Conservation (phyloP, 164 flowering plant species). For the Cinnamomum micranthum region DNA sequence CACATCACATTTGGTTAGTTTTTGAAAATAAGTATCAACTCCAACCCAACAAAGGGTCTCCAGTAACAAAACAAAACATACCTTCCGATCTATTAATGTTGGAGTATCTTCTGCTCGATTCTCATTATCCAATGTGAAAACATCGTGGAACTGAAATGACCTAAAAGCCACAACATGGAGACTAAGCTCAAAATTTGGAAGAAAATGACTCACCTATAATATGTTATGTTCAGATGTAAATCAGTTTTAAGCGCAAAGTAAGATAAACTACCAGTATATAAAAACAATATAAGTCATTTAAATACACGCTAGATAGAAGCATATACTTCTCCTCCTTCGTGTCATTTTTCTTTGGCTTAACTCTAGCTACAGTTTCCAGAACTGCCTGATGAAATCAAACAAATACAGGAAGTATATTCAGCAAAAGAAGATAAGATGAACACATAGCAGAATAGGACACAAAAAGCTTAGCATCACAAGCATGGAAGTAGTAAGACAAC, state of each 20-base stretch:
- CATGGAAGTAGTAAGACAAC: background rate
- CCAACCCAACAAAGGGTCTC: constrained; percentile 3
- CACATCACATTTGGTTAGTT: background rate
- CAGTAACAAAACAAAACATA: constrained; percentile 13
- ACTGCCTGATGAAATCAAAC: constrained; percentile 60
- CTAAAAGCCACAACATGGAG: constrained; percentile 24
- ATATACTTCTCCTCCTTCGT: constrained; percentile 84
- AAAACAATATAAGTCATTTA: background rate
- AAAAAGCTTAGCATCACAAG: background rate
- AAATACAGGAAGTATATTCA: constrained; percentile 4
- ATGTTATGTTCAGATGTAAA: background rate
- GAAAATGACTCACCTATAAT: background rate
- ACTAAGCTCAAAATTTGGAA: background rate
- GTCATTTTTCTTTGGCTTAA: constrained; percentile 87
- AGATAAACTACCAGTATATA: background rate
- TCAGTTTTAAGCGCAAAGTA: background rate
- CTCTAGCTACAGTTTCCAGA: constrained; percentile 95
- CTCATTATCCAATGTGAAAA: constrained; percentile 80
- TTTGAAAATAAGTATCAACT: background rate
- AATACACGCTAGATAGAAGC: constrained; percentile 11
- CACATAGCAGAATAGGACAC: background rate
- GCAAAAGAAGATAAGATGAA: background rate
- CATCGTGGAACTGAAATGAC: constrained; percentile 75
- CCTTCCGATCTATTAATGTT: constrained; percentile 83
- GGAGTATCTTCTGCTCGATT: constrained; percentile 83